Evolutionary conservation across 768 basidiomycete species (phyloP), one percentile per base, ranked within the genome.

Genomic region (Amanita phalloides): DNA sequence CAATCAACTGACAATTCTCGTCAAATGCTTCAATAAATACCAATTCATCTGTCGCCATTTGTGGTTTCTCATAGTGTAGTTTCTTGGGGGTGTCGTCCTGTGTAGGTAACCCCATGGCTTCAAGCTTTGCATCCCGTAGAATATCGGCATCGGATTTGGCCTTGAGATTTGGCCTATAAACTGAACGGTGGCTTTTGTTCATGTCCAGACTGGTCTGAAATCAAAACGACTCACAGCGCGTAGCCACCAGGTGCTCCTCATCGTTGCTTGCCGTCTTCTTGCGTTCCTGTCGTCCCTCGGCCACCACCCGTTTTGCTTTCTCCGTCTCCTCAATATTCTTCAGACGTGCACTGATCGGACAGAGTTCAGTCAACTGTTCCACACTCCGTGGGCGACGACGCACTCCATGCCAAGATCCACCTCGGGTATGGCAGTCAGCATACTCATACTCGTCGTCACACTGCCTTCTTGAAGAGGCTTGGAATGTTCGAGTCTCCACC

Each of bases 401-500:
- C 59, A 97, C 94, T 99, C 93, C 86, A 98, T 96, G 51, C 96
- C 96, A 3, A 99, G 75, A 66, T 99, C 95, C 7, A 98, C 92
- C 63, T 98, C 96, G 0, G 95, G 96, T 59, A 99, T 98, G 33
- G 90, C 92, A 13, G 94, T 97, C 50, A 99, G 74, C 96, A 98
- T 99, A 3, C 90, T 82, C 66, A 95, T 61, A 58, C 89, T 92
- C 56, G 90, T 92, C 10, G 92, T 90, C 23, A 97, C 92, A 61
- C 80, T 96, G 6, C 95, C 96, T 55, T 94, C 94, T 54, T 96
- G 90, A 3, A 74, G 71, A 14, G 78, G 74, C 41, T 79, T 73
- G 58, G 74, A 66, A 60, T 77, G 79, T 44, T 76, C 77, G 4
- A 71, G 65, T 61, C 77, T 84, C 75, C 79, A 84, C 28, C 76